Percentiles rank a stretch among this genome's conserved stretches.
Evolutionary conservation across 768 basidiomycete genomes (phyloP).

Genomic region (Rhodotorula diobovata): DNA sequence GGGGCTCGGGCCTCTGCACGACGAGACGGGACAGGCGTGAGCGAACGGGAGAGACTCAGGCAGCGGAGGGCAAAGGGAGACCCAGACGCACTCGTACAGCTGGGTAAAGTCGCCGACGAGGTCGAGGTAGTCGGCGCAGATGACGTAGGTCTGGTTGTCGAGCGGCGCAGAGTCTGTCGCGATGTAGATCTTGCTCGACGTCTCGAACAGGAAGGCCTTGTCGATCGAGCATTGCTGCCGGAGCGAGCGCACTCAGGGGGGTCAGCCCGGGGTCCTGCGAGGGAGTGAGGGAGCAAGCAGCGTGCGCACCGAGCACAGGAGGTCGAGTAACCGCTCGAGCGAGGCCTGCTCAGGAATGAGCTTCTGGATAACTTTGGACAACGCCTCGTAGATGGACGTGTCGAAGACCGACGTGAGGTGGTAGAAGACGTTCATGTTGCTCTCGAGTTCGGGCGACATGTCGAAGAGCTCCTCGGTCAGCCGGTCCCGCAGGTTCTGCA

Average conservation of each 20-base stretch:
- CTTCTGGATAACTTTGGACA: constrained; percentile 82
- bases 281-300: neutral
- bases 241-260: neutral
- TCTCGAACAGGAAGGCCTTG: constrained; percentile 91
- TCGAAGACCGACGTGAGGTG: constrained; percentile 91
- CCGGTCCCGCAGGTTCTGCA: constrained; percentile 81
- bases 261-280: neutral
- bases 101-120: constrained; percentile 81
- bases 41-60: neutral
- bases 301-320: constrained; percentile 47
- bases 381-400: constrained; percentile 83
- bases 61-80: neutral
- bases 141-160: constrained; percentile 76
- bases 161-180: constrained; percentile 90
- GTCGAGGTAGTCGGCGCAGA: constrained; percentile 85
- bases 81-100: constrained; percentile 68
- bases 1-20: neutral
- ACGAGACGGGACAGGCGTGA: neutral
- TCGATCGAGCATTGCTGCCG: constrained; percentile 79
- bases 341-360: constrained; percentile 77
- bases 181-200: constrained; percentile 75
- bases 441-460: constrained; percentile 53
- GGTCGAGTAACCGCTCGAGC: constrained; percentile 77
- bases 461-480: constrained; percentile 77
- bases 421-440: constrained; percentile 60